phyloP scores from a whole-genome alignment of 345 rosid species.

The Salix caprea region DNA sequence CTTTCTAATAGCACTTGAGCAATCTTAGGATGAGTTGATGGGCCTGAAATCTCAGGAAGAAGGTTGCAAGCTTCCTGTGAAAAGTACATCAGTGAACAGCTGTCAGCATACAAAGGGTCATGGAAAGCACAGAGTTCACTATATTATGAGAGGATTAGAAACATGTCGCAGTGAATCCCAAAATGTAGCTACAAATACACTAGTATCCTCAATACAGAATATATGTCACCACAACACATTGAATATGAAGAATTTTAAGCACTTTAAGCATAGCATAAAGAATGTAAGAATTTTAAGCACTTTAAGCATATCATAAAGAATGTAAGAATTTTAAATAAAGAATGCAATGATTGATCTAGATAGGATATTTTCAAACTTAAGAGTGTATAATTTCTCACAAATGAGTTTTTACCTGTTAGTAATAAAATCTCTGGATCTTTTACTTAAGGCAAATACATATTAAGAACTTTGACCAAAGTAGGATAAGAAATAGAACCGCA shows the following conservation, averaged over 20 bases:
- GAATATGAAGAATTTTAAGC: not conserved
- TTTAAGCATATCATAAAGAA: not conserved
- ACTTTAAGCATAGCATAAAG: not conserved
- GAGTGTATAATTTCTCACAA: not conserved
- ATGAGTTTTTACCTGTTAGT: not conserved
- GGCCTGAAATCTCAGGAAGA: slow-evolving; percentile 88
- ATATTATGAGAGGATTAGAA: not conserved
- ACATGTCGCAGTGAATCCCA: not conserved
- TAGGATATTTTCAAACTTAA: not conserved
- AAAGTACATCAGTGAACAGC: slow-evolving; percentile 21
- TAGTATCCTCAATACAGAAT: not conserved
- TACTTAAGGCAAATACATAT: not conserved
- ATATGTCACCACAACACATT: too few species aligned
- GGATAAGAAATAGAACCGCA: not conserved
- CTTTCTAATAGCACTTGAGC: slow-evolving; percentile 89
- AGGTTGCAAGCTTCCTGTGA: slow-evolving; percentile 74
- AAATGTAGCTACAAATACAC: not conserved
- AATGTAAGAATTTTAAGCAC: not conserved
- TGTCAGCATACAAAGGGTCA: slow-evolving; percentile 18
- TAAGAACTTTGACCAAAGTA: not conserved
- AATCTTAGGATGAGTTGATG: slow-evolving; percentile 81
- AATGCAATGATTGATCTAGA: not conserved
- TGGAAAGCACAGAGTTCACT: not conserved
- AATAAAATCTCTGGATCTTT: not conserved
- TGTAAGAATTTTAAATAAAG: not conserved